phyloP scores from a whole-genome alignment of 2,329 filamentous ascomycete species.

The Clarireedia paspali region DNA sequence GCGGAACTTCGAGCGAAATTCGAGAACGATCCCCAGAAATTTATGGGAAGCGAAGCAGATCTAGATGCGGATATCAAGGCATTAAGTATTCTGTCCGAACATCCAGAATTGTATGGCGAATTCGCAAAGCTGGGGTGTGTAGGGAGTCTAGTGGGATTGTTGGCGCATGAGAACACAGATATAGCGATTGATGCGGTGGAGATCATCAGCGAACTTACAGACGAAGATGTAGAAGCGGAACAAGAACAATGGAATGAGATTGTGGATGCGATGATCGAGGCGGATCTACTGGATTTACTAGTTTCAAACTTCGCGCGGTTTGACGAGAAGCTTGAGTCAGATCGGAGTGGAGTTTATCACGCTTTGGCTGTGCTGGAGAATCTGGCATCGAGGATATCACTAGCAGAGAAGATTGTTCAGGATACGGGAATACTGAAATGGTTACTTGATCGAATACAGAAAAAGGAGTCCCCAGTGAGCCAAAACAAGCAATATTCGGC shows the following conservation, averaged over 20 bases:
- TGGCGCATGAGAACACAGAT: slow-evolving; percentile 95
- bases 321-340: slow-evolving; percentile 66
- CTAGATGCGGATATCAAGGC: slow-evolving; percentile 82
- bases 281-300: slow-evolving; percentile 66
- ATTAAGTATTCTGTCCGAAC: slow-evolving; percentile 79
- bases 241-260: slow-evolving; percentile 74
- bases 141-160: slow-evolving; percentile 65
- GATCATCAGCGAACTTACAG: slow-evolving; percentile 82
- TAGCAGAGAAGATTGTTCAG: slow-evolving; percentile 64
- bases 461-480: slow-evolving; percentile 57
- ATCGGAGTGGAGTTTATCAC: slow-evolving; percentile 81
- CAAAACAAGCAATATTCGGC: slow-evolving; percentile 97
- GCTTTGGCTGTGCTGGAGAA: slow-evolving; percentile 79
- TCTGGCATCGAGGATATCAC: slow-evolving; percentile 61
- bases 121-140: slow-evolving; percentile 70
- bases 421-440: slow-evolving; percentile 64
- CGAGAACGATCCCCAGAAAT: slow-evolving; percentile 71
- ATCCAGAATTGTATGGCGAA: slow-evolving; percentile 74
- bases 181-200: slow-evolving; percentile 89
- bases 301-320: slow-evolving; percentile 73
- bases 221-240: slow-evolving; percentile 80
- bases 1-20: slow-evolving; percentile 81
- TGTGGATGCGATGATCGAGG: slow-evolving; percentile 58
- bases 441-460: slow-evolving; percentile 68
- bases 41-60: slow-evolving; percentile 81